Conservation (phyloP, 805 yeast species). For the Candida coquimbonensis region DNA sequence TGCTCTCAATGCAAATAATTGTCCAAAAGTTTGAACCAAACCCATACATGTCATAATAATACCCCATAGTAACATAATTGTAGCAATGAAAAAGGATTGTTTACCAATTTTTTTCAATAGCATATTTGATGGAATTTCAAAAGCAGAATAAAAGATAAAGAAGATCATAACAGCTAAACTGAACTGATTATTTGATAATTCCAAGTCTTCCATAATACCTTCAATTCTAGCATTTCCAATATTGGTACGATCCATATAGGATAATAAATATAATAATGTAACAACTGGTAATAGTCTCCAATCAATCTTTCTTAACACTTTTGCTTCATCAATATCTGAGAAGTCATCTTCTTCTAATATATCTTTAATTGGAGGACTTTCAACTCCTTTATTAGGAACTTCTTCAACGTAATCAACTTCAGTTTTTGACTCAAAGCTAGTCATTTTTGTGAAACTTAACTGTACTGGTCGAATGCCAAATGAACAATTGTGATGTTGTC, state of each 20-base stretch:
- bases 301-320: conserved; percentile 33
- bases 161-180: conserved; percentile 36
- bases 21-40: conserved; percentile 28
- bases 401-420: conserved; percentile 3
- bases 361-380: background rate
- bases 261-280: conserved; percentile 33
- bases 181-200: conserved; percentile 29
- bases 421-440: conserved; percentile 1
- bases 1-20: conserved; percentile 32
- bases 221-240: conserved; percentile 51
- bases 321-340: conserved; percentile 17
- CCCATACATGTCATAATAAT: conserved; percentile 39
- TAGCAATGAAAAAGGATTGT: conserved; percentile 40
- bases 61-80: conserved; percentile 38
- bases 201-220: conserved; percentile 34
- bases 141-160: conserved; percentile 33
- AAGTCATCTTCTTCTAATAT: conserved; percentile 1
- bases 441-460: background rate
- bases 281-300: conserved; percentile 33
- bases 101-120: conserved; percentile 15
- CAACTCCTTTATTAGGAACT: background rate
- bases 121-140: conserved; percentile 30
- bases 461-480: too few relatives aligned
- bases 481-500: too few relatives aligned
- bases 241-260: conserved; percentile 45